A percentile compares a stretch with the other conserved stretches of the same genome.
These are phyloP conservation scores for Nakaseomyces delphensis DNA, from an alignment of 1,139 yeast species.

Conservation along the genomic window DNA sequence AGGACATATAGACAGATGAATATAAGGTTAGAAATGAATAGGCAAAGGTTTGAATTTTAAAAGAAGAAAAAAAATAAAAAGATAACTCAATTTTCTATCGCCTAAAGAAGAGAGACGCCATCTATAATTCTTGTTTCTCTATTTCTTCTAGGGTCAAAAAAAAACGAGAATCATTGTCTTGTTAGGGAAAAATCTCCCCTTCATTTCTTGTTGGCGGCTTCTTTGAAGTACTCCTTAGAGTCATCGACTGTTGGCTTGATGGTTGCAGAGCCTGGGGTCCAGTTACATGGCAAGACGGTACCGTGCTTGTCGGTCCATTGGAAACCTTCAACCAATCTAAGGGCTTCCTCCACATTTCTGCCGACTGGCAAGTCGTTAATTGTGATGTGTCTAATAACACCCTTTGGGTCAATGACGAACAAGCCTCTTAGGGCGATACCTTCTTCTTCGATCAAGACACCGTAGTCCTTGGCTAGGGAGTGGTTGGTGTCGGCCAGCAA, in stretches of 20 bases:
- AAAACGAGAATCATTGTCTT: too few relatives aligned
- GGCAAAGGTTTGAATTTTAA: too few relatives aligned
- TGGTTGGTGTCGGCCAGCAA: slow-evolving; percentile 95
- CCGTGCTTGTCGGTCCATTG: slow-evolving; percentile 97
- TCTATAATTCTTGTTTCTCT: neutral
- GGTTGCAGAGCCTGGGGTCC: slow-evolving; percentile 96
- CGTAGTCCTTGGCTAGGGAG: slow-evolving; percentile 87
- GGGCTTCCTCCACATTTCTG: slow-evolving; percentile 94
- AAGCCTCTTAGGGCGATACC: slow-evolving; percentile 97
- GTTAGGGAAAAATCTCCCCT: neutral
- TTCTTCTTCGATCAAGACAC: slow-evolving; percentile 90
- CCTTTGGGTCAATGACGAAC: slow-evolving; percentile 94
- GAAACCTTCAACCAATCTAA: slow-evolving; percentile 97
- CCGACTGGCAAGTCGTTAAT: slow-evolving; percentile 98
- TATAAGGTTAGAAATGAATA: too few relatives aligned
- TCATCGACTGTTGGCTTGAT: slow-evolving; percentile 78
- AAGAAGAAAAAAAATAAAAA: too few relatives aligned
- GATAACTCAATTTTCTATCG: too few relatives aligned
- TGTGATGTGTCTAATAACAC: slow-evolving; percentile 89
- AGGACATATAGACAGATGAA: too few relatives aligned
- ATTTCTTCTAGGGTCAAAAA: neutral
- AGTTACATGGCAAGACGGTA: slow-evolving; percentile 98
- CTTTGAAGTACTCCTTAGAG: slow-evolving; percentile 44
- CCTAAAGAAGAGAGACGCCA: too few relatives aligned
- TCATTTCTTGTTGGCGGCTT: slow-evolving; percentile 14